Evolutionary conservation across 2,329 filamentous ascomycete species (phyloP), one percentile per base, ranked within the genome.

Genomic region (Exophiala phaeomuriformis): DNA sequence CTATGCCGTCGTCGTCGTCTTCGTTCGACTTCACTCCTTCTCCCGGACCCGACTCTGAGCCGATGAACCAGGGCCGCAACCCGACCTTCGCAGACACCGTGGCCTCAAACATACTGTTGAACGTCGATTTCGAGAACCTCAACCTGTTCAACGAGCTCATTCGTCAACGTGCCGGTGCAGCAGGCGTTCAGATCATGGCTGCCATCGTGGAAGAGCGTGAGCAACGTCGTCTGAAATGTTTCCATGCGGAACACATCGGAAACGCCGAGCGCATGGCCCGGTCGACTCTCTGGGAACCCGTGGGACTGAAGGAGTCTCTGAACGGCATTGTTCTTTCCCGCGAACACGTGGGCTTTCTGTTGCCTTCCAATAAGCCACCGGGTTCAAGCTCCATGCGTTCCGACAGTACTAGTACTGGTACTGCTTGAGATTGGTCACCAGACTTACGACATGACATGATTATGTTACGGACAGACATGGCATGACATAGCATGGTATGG

Each of bases 81-180:
- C 19, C 49, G 6, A 50, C 43, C 8, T 54, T 53, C 47, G 39
- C 48, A 48, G 54, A 55, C 10, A 58, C 56, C 1, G 50, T 55
- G 4, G 53, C 58, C 5, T 61, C 61, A 10, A 55, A 53, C 48
- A 62, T 63, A n/a, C 46, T 63, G 12, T 49, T 63, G 40, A 62
- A 62, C 48, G 44, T 62, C 28, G 60, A 62, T 42, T 63, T 61
- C 48, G 56, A 54, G 30, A 60, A 60, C 31, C 49, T 63, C 7
- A 46, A 35, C 10, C 28, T 42, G 33, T 59, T 62, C 52, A 58
- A 58, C 37, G 40, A 51, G 6, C 45, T 56, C 19, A 42, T 56
- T 10, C 47, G 57, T 9, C 36, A 33, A 43, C 43, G 32, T 4
- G 36, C 40, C n/a, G 55, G 49, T 27, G 32, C 46, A 2, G 52